Base-by-base conservation (phyloP, 306 rosid genomes). In the Quercus wislizeni region DNA sequence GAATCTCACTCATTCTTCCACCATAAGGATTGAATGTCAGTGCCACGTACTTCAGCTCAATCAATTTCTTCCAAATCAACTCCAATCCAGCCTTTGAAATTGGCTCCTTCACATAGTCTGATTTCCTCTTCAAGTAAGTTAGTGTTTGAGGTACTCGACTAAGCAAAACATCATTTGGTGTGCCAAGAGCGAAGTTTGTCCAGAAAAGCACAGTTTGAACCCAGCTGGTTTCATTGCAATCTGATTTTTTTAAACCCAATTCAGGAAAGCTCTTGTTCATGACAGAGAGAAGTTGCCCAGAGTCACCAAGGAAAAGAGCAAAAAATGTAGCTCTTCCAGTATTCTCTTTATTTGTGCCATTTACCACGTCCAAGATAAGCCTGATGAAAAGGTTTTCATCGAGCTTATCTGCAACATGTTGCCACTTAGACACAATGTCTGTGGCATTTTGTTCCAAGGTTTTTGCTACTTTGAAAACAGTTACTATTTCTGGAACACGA, bases 221-320 rank as follows among this genome's bases (percentile, higher is more conserved):
- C 93, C 93, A 90, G 23, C 76, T 82, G 61, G 87, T 86, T 82
- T 87, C 90, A 21, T 73, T 77, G 54, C 90, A 87, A 64, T 90
- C 90, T 0, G 74, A 55, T 63, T 86, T 43, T 79, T 57, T 80
- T 79, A 90, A 82, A 74, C 93, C 90, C 82, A 90, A 51, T 74
- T 80, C 78, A 69, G 93, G 86, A 28, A 87, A 87, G 4, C 67
- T 87, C 30, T 84, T 71, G 7, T 51, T 14, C 85, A 86, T 52
- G 49, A 87, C n/a, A 27, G 86, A 78, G 59, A 87, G 74, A 64
- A 90, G 88, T 17, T 57, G 59, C 41, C 83, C 67, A 9, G 90
- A 84, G 55, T 90, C 86, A 74, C 93, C 90, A 8, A 90, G 90
- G 77, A 76, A 90, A 15, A 85, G 21, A 1, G 91, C 78, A 43